A percentile compares a stretch with the other conserved stretches of the same genome.
Conservation (phyloP, 345 rosid species). For the Aegle marmelos region DNA sequence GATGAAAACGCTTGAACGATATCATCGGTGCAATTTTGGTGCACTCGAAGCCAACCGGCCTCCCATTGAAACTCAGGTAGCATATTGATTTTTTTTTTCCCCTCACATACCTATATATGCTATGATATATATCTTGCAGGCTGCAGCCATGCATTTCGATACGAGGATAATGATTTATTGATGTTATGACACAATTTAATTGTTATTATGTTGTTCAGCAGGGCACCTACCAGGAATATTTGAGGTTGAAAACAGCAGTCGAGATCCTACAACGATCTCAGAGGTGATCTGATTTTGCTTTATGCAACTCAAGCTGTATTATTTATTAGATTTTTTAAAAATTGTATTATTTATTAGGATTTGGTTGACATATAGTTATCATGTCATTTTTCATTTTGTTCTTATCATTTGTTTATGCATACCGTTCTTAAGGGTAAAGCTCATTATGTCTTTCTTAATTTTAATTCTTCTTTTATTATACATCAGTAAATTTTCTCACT, state of each 20-base stretch:
- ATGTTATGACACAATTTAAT: no score
- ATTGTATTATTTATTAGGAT: not conserved
- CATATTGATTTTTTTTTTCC: no score
- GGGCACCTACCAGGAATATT: conserved; percentile 54
- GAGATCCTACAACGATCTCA: conserved; percentile 55
- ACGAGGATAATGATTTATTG: no score
- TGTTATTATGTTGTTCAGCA: conserved; percentile 16
- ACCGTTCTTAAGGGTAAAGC: no score
- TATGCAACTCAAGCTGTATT: no score
- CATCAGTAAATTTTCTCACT: no score
- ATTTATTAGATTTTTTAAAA: not conserved
- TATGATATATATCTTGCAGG: not conserved
- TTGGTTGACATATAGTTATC: no score
- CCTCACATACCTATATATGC: not conserved
- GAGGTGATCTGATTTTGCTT: conserved; percentile 25
- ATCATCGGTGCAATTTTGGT: conserved; percentile 45
- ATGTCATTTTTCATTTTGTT: not conserved
- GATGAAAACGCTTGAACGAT: conserved; percentile 45
- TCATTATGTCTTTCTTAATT: no score
- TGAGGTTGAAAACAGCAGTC: conserved; percentile 51
- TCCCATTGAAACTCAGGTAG: conserved; percentile 38
- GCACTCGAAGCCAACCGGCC: conserved; percentile 33
- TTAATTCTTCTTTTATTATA: no score
- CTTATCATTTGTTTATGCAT: not conserved
- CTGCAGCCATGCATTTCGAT: no score